Evolutionary conservation across 495 filamentous ascomycete species (phyloP).

Genomic region (Hyaloscypha hepaticicola): DNA sequence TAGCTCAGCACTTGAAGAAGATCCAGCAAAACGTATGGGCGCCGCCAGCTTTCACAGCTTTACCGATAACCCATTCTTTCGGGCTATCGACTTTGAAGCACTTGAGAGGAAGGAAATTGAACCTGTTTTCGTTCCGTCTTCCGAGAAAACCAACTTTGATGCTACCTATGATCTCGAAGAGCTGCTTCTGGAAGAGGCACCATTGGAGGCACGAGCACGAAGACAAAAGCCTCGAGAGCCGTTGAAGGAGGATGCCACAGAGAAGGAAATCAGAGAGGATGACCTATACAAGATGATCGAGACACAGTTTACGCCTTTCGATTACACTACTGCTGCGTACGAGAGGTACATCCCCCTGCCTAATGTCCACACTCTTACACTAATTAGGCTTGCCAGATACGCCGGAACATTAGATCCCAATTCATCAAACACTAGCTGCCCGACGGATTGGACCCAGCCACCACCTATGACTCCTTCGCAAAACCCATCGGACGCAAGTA

Average conservation of each 20-base stretch:
- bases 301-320: slow-evolving; percentile 90
- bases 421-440: slow-evolving; percentile 1
- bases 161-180: slow-evolving; percentile 98
- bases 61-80: slow-evolving; percentile 85
- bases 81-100: slow-evolving; percentile 77
- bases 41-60: slow-evolving; percentile 76
- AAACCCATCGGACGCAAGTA: slow-evolving; percentile 22
- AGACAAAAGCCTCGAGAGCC: slow-evolving; percentile 90
- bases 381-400: slow-evolving; percentile 33
- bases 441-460: slow-evolving; percentile 27
- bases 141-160: slow-evolving; percentile 98
- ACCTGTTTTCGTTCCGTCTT: slow-evolving; percentile 87
- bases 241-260: slow-evolving; percentile 90
- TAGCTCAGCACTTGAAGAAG: slow-evolving; percentile 73
- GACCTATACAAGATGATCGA: slow-evolving; percentile 94
- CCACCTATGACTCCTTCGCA: slow-evolving; percentile 25
- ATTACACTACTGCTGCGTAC: slow-evolving; percentile 79
- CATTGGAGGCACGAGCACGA: slow-evolving; percentile 86
- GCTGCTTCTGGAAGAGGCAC: slow-evolving; percentile 89
- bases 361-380: slow-evolving; percentile 9
- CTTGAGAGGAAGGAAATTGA: slow-evolving; percentile 87
- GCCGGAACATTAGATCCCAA: slow-evolving; percentile 31
- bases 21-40: slow-evolving; percentile 78
- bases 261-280: slow-evolving; percentile 91
- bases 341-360: slow-evolving; percentile 48